Conservation (phyloP, 176 grass and related monocot species). For the Musa beccarii region DNA sequence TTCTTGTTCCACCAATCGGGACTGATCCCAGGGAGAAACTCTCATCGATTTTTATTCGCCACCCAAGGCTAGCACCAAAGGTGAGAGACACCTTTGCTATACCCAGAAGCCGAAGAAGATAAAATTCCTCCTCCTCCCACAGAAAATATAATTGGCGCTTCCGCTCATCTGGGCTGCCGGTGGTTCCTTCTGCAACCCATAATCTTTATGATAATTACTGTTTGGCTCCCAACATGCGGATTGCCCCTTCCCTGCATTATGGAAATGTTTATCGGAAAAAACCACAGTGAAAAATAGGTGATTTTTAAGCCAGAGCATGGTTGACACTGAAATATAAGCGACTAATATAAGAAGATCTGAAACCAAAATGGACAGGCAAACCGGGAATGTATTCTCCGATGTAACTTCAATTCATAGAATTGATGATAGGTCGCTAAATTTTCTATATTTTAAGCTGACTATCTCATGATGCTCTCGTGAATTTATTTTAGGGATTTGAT, state of each 20-base stretch:
- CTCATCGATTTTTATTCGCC: conserved; percentile 10
- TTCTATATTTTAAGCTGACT: too few species aligned
- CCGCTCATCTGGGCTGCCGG: conserved; percentile 2
- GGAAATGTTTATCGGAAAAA: neutral
- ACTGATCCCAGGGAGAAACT: conserved; percentile 21
- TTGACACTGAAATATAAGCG: neutral
- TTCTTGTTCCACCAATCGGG: conserved; percentile 6
- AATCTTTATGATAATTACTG: neutral
- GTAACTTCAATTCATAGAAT: neutral
- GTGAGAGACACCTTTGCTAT: neutral
- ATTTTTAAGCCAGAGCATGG: neutral
- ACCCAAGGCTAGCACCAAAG: neutral
- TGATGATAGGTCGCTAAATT: neutral
- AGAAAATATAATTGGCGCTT: conserved; percentile 3
- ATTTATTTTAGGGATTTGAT: too few species aligned
- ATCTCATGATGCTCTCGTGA: too few species aligned
- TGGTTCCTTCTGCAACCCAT: neutral
- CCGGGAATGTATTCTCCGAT: neutral
- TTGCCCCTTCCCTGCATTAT: neutral
- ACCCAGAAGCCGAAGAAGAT: conserved; percentile 13
- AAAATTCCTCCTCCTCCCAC: conserved; percentile 19
- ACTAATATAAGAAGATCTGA: too few species aligned
- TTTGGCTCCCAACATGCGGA: neutral
- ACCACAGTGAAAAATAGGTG: neutral
- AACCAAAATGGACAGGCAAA: too few species aligned